A percentile compares a stretch with the other conserved stretches of the same genome.
These are phyloP conservation scores for Pythium rhizo-oryzae DNA, from an alignment of 352 stramenopile species.

Conservation along the genomic window DNA sequence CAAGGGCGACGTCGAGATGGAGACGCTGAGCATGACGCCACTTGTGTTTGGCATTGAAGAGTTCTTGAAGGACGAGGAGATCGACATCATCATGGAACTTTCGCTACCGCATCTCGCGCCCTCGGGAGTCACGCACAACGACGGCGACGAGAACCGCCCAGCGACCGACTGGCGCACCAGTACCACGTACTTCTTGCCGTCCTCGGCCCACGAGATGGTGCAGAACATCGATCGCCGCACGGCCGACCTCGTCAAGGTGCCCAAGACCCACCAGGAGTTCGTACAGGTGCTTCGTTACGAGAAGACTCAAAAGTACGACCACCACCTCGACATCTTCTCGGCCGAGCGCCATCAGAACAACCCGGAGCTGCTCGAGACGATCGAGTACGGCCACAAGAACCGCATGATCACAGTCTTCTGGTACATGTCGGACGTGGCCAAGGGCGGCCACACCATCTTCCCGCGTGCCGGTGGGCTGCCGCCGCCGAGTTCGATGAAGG, in stretches of 20 bases:
- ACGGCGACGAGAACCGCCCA: slow-evolving; percentile 62
- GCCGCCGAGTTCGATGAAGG: slow-evolving; percentile 49
- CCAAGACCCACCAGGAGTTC: slow-evolving; percentile 57
- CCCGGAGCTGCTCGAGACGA: slow-evolving; percentile 42
- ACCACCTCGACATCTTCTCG: slow-evolving; percentile 71
- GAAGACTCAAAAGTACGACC: slow-evolving; percentile 74
- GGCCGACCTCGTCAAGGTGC: slow-evolving; percentile 63
- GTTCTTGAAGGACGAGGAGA: slow-evolving; percentile 72
- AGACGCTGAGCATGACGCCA: slow-evolving; percentile 61
- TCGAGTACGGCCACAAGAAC: slow-evolving; percentile 78
- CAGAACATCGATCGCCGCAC: slow-evolving; percentile 62
- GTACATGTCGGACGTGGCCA: slow-evolving; percentile 83
- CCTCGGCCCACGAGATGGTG: slow-evolving; percentile 40
- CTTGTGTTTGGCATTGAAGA: slow-evolving; percentile 75
- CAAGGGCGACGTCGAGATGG: slow-evolving; percentile 48
- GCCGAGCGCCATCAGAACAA: slow-evolving; percentile 45
- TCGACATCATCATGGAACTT: slow-evolving; percentile 66
- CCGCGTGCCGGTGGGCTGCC: slow-evolving; percentile 49
- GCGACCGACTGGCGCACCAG: slow-evolving; percentile 74
- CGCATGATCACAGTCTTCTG: slow-evolving; percentile 86
- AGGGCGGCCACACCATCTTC: slow-evolving; percentile 72
- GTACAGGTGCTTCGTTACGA: slow-evolving; percentile 79
- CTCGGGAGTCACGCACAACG: slow-evolving; percentile 60
- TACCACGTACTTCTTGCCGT: slow-evolving; percentile 75
- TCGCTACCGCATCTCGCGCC: slow-evolving; percentile 61